Conservation (phyloP, 1,284 basidiomycete genomes). For the Austroboletus niveus region DNA sequence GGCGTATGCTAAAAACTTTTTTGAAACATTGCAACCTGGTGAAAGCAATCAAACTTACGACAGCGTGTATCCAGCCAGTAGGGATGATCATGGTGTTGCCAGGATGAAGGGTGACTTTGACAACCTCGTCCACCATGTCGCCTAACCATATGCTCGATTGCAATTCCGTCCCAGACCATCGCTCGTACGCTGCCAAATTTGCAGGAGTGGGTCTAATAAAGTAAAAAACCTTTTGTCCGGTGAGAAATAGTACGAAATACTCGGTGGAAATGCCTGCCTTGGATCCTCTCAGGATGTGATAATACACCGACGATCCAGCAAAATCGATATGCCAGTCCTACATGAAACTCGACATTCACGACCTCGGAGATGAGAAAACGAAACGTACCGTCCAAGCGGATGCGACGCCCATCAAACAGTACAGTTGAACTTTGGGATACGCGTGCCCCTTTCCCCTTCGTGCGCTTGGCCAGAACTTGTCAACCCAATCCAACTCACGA, state of each 20-base stretch:
- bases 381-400: conserved; percentile 85
- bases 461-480: conserved; percentile 86
- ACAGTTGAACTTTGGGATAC: conserved; percentile 95
- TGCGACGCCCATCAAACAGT: conserved; percentile 89
- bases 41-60: conserved; percentile 54
- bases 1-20: conserved; percentile 72
- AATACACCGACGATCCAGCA: conserved; percentile 93
- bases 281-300: conserved; percentile 80
- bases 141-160: conserved; percentile 91
- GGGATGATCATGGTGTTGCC: conserved; percentile 98
- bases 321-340: conserved; percentile 98
- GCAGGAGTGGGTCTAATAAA: conserved; percentile 89
- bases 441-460: conserved; percentile 69
- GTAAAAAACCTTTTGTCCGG: conserved; percentile 74
- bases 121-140: conserved; percentile 85
- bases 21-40: conserved; percentile 1
- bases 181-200: conserved; percentile 87
- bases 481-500: conserved; percentile 94
- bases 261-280: conserved; percentile 51
- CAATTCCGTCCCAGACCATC: conserved; percentile 86
- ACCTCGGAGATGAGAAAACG: background rate
- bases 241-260: conserved; percentile 11
- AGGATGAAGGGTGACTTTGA: conserved; percentile 75
- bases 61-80: conserved; percentile 96
- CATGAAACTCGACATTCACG: conserved; percentile 8